Base-by-base conservation (phyloP, 225 moss, liverwort and hornwort genomes). In the Rhytidiadelphus loreus region DNA sequence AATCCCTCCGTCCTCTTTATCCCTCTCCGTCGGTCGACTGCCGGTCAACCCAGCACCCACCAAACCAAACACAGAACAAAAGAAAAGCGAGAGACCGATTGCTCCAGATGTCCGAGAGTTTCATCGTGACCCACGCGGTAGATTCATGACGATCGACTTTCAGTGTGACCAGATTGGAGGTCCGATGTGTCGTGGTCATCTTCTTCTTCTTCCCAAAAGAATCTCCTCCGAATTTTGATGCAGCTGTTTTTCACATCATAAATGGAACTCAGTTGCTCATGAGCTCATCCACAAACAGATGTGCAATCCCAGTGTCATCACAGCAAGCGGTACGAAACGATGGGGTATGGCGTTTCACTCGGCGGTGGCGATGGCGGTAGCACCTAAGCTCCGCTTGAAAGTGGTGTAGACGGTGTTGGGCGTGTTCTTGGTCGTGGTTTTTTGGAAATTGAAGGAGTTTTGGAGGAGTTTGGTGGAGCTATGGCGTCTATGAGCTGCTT, bases 401-500 rank as follows among this genome's bases (percentile, higher is more conserved):
- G 85, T 71, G 80, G 29, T 3, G 80, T 59, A 80, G 59, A 30
- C 41, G 80, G 29, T 80, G 58, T 20, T 19, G 57, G 39, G 8
- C 32, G 74, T 26, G 43, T 4, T 43, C 43, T 26, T 74, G 77
- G 80, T 29, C 41, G 80, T 81, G 81, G 10, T 6, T 43, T 81
- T 22, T 13, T 22, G 32, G 35, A 48, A 64, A 33, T 64, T 82
- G 81, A 33, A 61, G 61, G 32, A 77, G 8, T 25, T n/a, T 85
- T 2, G 30, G 44, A 59, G 56, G 85, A 74, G 8, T 59, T 85
- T 25, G 32, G 74, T 46, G 56, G 85, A 48, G 86, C 77, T 57
- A 92, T 92, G 92, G 90, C 90, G 82, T 87, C 85, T 7, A 58
- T 68, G 90, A 84, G 81, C 84, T 92, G 87, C 76, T 41, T 89